Evolutionary conservation across 768 basidiomycete species (phyloP), one percentile per base, ranked within the genome.

Genomic region (Termitomyces sp.): DNA sequence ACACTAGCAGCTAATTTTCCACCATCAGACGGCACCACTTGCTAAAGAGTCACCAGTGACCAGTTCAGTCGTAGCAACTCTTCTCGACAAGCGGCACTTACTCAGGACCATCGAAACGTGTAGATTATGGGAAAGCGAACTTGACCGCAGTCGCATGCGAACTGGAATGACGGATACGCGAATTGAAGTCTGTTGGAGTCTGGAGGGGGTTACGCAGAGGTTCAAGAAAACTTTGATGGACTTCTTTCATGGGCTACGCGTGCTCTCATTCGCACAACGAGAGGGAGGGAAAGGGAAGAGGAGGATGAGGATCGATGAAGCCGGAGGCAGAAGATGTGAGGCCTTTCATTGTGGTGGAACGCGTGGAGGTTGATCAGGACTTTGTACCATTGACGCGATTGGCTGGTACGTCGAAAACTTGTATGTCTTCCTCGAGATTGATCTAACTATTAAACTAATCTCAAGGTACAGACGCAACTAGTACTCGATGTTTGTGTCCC

Each of bases 351-450:
- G 73, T 88, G 5, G 69, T 93, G 44, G 87, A 91, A 63, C 77
- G 79, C n/a, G 86, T 85, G 0, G 90, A 93, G 70, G 52, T 71
- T 94, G 61, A 83, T 83, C 89, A 1, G 86, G 89, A 33, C 68
- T 91, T 1, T 1, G 85, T 90, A 9, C 90, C 92, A 40, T 70
- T 94, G 32, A 81, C 89, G 16, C 82, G 90, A 53, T 75, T 94
- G 33, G 68, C 67, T 92, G 71, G 92, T 92, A 63, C 61, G 84
- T 66, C 13, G 63, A 32, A 7, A 32, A 18, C n/a, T n/a, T n/a
- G n/a, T n/a, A n/a, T 18, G 2, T 16, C 16, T 58, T 45, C 24
- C 28, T 15, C 13, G 11, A 33, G 51, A 38, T 28, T 28, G 28
- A 28, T 28, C 28, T 28, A n/a, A n/a, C n/a, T n/a, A 40, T 20